phyloP scores from a whole-genome alignment of 2,329 filamentous ascomycete genomes.

The Ophiocordyceps unilateralis region DNA sequence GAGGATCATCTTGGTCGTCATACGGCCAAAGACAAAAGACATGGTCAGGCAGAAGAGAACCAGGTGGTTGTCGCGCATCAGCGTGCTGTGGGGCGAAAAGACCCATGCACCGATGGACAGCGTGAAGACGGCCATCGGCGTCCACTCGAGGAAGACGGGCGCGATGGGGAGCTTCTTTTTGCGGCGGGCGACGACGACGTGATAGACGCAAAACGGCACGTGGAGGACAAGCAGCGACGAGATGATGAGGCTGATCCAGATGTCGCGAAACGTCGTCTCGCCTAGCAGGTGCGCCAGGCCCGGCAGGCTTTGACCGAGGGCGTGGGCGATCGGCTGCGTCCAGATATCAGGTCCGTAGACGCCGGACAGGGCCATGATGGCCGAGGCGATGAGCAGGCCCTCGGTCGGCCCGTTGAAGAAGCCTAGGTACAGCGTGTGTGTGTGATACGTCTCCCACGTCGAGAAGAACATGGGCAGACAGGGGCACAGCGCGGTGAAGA shows the following conservation, averaged over 20 bases:
- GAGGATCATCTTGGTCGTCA: slow-evolving; percentile 98
- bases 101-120: slow-evolving; percentile 65
- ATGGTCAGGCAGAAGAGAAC: slow-evolving; percentile 85
- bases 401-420: slow-evolving; percentile 97
- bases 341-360: slow-evolving; percentile 80
- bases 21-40: slow-evolving; percentile 92
- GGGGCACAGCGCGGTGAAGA: slow-evolving; percentile 81
- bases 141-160: slow-evolving; percentile 86
- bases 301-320: slow-evolving; percentile 39
- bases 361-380: slow-evolving; percentile 73
- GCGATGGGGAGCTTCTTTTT: slow-evolving; percentile 55
- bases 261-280: slow-evolving; percentile 60
- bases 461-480: slow-evolving; percentile 98
- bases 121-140: slow-evolving; percentile 72
- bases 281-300: slow-evolving; percentile 44
- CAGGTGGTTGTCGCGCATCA: slow-evolving; percentile 72
- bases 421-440: slow-evolving; percentile 88
- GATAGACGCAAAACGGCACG: slow-evolving; percentile 74
- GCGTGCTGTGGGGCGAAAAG: slow-evolving; percentile 69
- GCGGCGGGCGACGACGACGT: slow-evolving; percentile 64
- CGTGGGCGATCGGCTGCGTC: slow-evolving; percentile 54
- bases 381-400: slow-evolving; percentile 75
- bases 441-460: slow-evolving; percentile 98
- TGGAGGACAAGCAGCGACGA: slow-evolving; percentile 52
- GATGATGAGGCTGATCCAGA: slow-evolving; percentile 65